Conservation (phyloP, 768 basidiomycete species). For the Boletus rubroflammeus region DNA sequence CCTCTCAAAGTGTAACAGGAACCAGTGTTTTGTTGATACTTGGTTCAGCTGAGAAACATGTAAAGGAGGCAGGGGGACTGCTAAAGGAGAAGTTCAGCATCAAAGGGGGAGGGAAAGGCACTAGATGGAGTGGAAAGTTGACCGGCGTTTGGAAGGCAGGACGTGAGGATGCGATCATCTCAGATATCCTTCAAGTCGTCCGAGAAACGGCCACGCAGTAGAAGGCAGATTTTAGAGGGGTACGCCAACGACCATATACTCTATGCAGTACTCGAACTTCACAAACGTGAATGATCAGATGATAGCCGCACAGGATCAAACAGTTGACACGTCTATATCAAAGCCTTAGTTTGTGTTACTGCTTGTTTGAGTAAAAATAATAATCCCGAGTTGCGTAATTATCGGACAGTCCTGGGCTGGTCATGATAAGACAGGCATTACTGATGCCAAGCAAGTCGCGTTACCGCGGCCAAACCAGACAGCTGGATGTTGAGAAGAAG, state of each 20-base stretch:
- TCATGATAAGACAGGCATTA: background rate
- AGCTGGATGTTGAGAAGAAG: background rate
- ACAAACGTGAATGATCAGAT: background rate
- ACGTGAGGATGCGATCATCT: conserved; percentile 18
- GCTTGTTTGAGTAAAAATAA: background rate
- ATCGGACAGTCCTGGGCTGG: background rate
- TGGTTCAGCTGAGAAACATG: conserved; percentile 56
- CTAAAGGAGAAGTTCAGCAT: conserved; percentile 55
- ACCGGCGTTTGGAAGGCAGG: conserved; percentile 40
- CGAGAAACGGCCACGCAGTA: conserved; percentile 6
- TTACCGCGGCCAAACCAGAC: background rate
- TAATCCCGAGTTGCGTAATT: background rate
- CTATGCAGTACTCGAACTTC: background rate
- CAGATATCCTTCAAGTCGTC: conserved; percentile 16
- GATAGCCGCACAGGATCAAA: background rate
- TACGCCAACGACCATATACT: too few relatives aligned
- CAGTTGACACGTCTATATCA: background rate
- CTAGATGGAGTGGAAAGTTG: conserved; percentile 73
- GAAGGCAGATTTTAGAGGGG: background rate
- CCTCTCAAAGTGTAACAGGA: conserved; percentile 47
- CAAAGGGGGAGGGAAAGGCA: conserved; percentile 78
- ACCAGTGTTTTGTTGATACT: conserved; percentile 56
- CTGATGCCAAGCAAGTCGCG: background rate
- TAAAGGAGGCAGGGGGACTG: conserved; percentile 55
- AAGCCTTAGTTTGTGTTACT: too few relatives aligned